Base-by-base conservation (phyloP, 768 basidiomycete genomes). In the Russula virescens region DNA sequence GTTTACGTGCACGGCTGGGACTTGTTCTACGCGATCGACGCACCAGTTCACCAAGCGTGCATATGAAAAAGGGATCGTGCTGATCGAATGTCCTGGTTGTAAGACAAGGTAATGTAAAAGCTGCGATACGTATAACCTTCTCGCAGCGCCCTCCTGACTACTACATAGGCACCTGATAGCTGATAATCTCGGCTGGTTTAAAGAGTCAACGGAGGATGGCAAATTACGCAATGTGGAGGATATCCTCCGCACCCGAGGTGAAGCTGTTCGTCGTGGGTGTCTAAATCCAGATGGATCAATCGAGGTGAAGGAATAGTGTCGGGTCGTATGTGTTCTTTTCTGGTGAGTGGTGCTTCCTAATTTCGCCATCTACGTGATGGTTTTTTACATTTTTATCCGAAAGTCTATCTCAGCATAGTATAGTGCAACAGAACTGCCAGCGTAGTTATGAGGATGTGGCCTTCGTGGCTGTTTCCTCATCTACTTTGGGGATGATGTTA, bases 121-220 rank as follows among this genome's bases (percentile, higher is more conserved):
- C 26, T 6, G 19, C 42, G 34, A n/a, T 28, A 49, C 35, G 50
- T 16, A 58, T 49, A 16, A 43, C 40, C 26, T n/a, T 31, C 16
- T 19, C 23, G 43, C 51, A 31, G 25, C n/a, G n/a, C n/a, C 28
- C 46, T 59, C 35, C 49, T 43, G 14, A 26, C 47, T 19, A 26
- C 25, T 21, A 16, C 28, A 25, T 64, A 91, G 89, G 34, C 89
- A 92, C 73, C 75, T 94, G 11, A 91, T 94, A 67, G 94, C 94
- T 5, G 94, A 96, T 70, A 87, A 96, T 69, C 75, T 96, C 14
- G 89, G 89, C 1, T 96, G 94, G 94, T 96, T 96, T 77, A 86
- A 91, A 69, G 91, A 94, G 31, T 81, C 75, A 31, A 93, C 88
- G 6, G 75, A 84, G 63, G 84, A 84, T 5, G 91, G 90, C 6